Evolutionary conservation across 2,329 filamentous ascomycete genomes (phyloP), one percentile per base, ranked within the genome.

Genomic region (Hypoxylon sp.): DNA sequence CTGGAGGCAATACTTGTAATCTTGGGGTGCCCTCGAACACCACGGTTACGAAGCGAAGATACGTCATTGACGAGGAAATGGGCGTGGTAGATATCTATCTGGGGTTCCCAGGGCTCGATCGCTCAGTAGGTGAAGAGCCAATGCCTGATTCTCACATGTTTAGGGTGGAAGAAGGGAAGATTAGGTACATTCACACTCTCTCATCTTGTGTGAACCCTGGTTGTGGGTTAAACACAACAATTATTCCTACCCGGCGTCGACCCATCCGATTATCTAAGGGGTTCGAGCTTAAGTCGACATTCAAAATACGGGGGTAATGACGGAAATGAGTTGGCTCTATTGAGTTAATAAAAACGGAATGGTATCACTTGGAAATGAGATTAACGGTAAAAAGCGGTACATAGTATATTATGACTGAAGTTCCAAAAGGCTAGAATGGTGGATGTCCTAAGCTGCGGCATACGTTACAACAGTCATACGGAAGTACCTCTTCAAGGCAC

Each of bases 121-220:
- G 39, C 4, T 14, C 53, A 2, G 53, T 57, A 3, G 42, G 42
- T 1, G 39, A 57, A 2, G 37, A 57, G 53, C 37, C 53, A 1
- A 57, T 57, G 53, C 55, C 75, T 0, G 74, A 75, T 39, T 74
- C 72, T 53, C 74, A 76, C 44, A 57, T 73, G 53, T 74, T 77
- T 29, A 67, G 75, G 37, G 70, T 77, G 9, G 74, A 77, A 59
- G 62, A 57, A 2, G 74, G 74, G 4, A 66, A 72, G 71, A 75
- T 77, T 31, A 59, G 74, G 11, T 77, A 75, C 35, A 73, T 77
- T 11, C 74, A 77, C 42, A 74, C 74, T 1, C 55, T 75, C 14
- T 71, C 72, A 4, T 68, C 71, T 11, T 74, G 72, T 50, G 71
- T 74, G 10, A 47, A 69, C n/a, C 37, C 66, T 24, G 72, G 72